Percentiles rank a stretch among this genome's conserved stretches.
Evolutionary conservation across 495 filamentous ascomycete species (phyloP).

Genomic region (Cetradonia linearis): DNA sequence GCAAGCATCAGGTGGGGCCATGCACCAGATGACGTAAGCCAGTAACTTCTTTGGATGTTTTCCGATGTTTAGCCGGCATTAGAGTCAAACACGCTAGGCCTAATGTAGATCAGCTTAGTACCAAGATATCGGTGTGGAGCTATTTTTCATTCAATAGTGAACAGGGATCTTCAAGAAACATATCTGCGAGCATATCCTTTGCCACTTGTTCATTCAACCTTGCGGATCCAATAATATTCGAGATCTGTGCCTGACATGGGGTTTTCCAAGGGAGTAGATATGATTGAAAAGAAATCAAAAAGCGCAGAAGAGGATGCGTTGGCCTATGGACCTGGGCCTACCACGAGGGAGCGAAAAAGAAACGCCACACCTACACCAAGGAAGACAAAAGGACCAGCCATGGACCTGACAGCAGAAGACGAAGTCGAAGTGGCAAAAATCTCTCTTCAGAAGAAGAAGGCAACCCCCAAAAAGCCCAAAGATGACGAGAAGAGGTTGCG

Average conservation of each 20-base stretch:
- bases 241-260: not conserved
- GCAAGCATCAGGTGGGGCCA: too few species aligned
- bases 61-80: too few species aligned
- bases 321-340: not conserved
- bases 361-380: slow-evolving; percentile 1
- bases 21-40: too few species aligned
- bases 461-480: slow-evolving; percentile 11
- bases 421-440: slow-evolving; percentile 2
- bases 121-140: too few species aligned
- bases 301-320: not conserved
- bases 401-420: slow-evolving; percentile 24
- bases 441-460: slow-evolving; percentile 25
- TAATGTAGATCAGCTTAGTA: too few species aligned
- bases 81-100: too few species aligned
- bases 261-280: not conserved
- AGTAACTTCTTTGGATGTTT: too few species aligned
- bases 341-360: slow-evolving; percentile 15
- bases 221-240: not conserved
- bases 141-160: too few species aligned
- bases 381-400: slow-evolving; percentile 13
- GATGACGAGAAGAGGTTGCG: slow-evolving; percentile 35
- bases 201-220: not conserved
- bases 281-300: not conserved
- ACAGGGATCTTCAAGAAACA: not conserved
- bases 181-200: not conserved